Base-by-base conservation (phyloP, 2,329 filamentous ascomycete genomes). In the Phaeosphaeriaceae sp. region DNA sequence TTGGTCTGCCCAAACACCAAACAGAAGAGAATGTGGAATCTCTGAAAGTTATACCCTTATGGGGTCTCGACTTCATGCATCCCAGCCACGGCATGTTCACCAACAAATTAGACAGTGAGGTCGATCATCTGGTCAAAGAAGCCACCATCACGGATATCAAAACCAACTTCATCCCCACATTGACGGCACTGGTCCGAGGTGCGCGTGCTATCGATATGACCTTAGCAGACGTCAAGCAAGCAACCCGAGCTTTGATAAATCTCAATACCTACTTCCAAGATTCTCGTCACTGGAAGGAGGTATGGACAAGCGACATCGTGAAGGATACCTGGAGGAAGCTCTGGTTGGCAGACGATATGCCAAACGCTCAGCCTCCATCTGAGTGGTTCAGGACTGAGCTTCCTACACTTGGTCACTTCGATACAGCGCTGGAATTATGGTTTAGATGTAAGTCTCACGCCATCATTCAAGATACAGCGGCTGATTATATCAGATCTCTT, bases 341-440 rank as follows among this genome's bases (percentile, higher is more conserved):
- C 5, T 83, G 81, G 81, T 63, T 83, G n/a, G 68, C 75, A 11
- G 78, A 82, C 51, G 77, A 80, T 59, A 75, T 81, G 61, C 76
- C 76, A 42, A 81, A 80, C 64, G 73, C 76, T 9, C 73, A 75
- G 15, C 74, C 78, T 15, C 75, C 77, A 7, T 80, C 78, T 1
- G 69, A 81, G 54, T 83, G 81, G 80, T 80, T 82, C 58, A 74
- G 78, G 23, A 79, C 79, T 0, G 81, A 83, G 58, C 65, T 77
- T 17, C 81, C 81, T 7, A 83, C 81, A 1, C 66, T 83, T n/a
- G 73, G 72, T 2, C 80, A 83, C 62, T 75, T 83, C 32, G 81
- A 83, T 52, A 78, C 76, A 51, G 80, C 80, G 3, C 61, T 83
- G 28, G 81, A 83, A 51, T 63, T 83, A 57, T 83, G 81, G 81